Base-by-base conservation (phyloP, 768 basidiomycete genomes). In the Termitomyces sp. region DNA sequence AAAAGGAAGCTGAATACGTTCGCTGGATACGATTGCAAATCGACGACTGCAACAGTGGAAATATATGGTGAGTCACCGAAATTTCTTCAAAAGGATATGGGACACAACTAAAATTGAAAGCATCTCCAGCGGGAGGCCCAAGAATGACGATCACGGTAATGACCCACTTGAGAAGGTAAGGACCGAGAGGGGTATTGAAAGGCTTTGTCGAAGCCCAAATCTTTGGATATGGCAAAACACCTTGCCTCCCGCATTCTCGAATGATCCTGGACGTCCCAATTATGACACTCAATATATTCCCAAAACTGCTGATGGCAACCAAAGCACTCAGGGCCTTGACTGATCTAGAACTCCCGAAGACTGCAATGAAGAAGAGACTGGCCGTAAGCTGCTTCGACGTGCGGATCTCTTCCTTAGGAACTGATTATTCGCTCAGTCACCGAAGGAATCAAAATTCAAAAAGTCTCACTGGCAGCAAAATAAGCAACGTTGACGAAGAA, bases 141-240 rank as follows among this genome's bases (percentile, higher is more conserved):
- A 81, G 67, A 60, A 84, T 82, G 54, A 83, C 76, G 57, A 83
- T 71, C n/a, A 76, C 70, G 0, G 79, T 79, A 13, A 81, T 61
- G 15, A 75, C 51, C 74, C 76, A 84, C 58, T 79, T 75, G 39
- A 81, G 67, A 12, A 78, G 65, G 42, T 80, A 73, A 4, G 82
- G 78, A 1, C 71, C 78, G 1, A 76, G 65, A 6, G 82, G 82
- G 3, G 81, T 81, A 37, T 78, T 79, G 65, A 83, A 83, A 1
- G 81, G 82, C 39, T 72, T 70, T 2, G 78, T 82, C 1, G 78
- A 79, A 5, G 78, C 76, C 73, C 79, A 84, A 67, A 83, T 75
- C 31, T 67, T 65, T 2, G 81, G 75, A 61, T 73, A 83, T 2
- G 82, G 82, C 7, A 84, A 67, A n/a, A 85, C 75, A 13, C 81